Percentiles rank a stretch among this genome's conserved stretches.
Evolutionary conservation across 1,284 basidiomycete species (phyloP).

Genomic region (Rhodotorula sp.): DNA sequence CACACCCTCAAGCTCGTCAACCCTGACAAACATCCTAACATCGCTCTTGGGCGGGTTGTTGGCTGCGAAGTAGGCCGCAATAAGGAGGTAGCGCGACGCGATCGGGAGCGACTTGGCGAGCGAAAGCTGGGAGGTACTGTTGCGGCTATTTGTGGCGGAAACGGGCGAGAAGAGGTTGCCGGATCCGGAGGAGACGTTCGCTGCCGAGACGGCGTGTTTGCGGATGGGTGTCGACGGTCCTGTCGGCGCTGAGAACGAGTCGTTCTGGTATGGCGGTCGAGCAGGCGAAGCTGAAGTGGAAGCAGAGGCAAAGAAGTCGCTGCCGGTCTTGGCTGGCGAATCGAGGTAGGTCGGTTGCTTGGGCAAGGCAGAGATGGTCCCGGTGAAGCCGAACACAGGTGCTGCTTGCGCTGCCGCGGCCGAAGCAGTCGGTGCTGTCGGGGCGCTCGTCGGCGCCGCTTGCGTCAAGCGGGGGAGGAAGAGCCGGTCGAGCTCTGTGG

Average conservation of each 20-base stretch:
- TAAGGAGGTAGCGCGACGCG: slow-evolving; percentile 28
- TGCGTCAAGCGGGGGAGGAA: slow-evolving; percentile 2
- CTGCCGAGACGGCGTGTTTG: not conserved
- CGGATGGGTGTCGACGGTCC: not conserved
- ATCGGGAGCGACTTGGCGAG: slow-evolving; percentile 29
- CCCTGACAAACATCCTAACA: slow-evolving; percentile 36
- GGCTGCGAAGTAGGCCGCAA: slow-evolving; percentile 33
- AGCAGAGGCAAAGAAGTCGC: not conserved
- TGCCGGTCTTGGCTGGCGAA: not conserved
- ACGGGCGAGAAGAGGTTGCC: not conserved
- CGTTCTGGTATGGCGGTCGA: not conserved
- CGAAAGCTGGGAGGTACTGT: not conserved
- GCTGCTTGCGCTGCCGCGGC: not conserved
- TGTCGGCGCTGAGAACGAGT: not conserved
- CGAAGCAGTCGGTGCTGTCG: too few species aligned
- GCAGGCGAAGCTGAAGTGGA: not conserved
- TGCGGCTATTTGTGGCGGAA: not conserved
- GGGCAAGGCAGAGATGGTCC: slow-evolving; percentile 17
- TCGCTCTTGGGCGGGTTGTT: slow-evolving; percentile 38
- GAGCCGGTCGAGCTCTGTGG: slow-evolving; percentile 17
- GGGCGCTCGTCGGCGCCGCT: not conserved
- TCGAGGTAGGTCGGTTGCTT: slow-evolving; percentile 18
- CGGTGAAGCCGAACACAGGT: slow-evolving; percentile 21
- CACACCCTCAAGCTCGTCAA: slow-evolving; percentile 28
- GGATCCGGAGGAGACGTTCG: not conserved